Evolutionary conservation across 192 early-diverging fungal species (phyloP), one percentile per base, ranked within the genome.

Genomic region (Cetraspora pellucida): DNA sequence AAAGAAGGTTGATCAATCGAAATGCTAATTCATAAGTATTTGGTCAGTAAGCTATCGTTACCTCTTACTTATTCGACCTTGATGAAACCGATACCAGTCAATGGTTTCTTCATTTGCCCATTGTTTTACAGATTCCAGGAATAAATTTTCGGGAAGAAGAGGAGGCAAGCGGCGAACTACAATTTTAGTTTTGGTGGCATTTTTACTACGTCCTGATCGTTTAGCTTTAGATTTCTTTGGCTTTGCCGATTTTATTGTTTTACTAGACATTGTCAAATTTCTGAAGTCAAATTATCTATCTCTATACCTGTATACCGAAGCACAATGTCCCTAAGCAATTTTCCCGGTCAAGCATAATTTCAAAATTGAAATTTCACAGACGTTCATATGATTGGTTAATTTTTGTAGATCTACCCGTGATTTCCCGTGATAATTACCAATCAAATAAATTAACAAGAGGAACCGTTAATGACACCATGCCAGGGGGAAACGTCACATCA

Each of bases 91-190:
- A 17, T 78, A 81, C 81, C 82, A 89, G 50, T 89, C 91, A 5
- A 82, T 63, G 23, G 81, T 78, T 1, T 78, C 69, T 46, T 87
- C 83, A 27, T 73, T 79, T 2, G 85, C 73, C 85, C 90, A 92
- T 19, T 78, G 77, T 43, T 87, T 85, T 9, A 95, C 85, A 2
- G 89, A 81, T 17, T 84, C 83, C 77, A 85, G 63, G 78, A 95
- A 94, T 28, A 90, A 81, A 9, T 87, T 81, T 77, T 93, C 90
- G 7, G 93, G 93, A 2, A 95, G 72, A 66, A 88, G 89, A 28
- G 93, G 91, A 11, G 94, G 94, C 16, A 95, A 82, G 21, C 92
- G 80, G 37, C 94, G 84, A 8, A 95, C 86, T 14, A 95, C 88
- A 19, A 95, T 85, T 79, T 95, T 95, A 57, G 85, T 88, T 66